Percentiles rank a stretch among this genome's conserved stretches.
Evolutionary conservation across 2,329 filamentous ascomycete species (phyloP).

Genomic region (Lachnum nothofagi): DNA sequence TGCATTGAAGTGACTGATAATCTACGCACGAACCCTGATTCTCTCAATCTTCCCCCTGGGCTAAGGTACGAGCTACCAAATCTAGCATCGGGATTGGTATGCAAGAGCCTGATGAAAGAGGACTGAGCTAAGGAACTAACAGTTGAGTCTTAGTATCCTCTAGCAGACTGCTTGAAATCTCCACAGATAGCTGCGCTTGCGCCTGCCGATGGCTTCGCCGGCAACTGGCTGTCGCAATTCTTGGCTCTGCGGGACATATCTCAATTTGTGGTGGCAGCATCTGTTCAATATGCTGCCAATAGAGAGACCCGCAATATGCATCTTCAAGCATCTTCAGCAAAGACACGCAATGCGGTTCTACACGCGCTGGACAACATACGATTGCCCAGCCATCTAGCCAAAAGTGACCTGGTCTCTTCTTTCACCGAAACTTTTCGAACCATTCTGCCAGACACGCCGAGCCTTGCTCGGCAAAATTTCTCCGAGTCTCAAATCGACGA

Average conservation of each 20-base stretch:
- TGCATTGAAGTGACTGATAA: slow-evolving; percentile 36
- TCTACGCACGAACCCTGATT: slow-evolving; percentile 35
- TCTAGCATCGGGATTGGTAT: slow-evolving; percentile 36
- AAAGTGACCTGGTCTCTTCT: slow-evolving; percentile 33
- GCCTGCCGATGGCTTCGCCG: slow-evolving; percentile 27
- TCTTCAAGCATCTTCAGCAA: slow-evolving; percentile 33
- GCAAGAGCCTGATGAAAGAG: not conserved
- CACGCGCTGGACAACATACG: slow-evolving; percentile 34
- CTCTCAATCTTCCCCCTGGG: slow-evolving; percentile 32
- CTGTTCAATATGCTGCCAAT: slow-evolving; percentile 36
- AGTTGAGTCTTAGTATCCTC: slow-evolving; percentile 33
- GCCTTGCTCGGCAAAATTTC: slow-evolving; percentile 26
- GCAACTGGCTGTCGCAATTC: slow-evolving; percentile 37
- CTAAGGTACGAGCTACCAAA: slow-evolving; percentile 36
- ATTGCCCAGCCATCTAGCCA: slow-evolving; percentile 34
- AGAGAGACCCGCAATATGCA: slow-evolving; percentile 33
- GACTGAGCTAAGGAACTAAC: not conserved
- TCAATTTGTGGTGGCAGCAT: slow-evolving; percentile 37
- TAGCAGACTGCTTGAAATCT: slow-evolving; percentile 34
- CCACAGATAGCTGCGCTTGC: slow-evolving; percentile 35
- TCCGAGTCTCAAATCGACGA: slow-evolving; percentile 31
- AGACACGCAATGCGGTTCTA: slow-evolving; percentile 37
- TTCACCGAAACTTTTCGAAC: slow-evolving; percentile 36
- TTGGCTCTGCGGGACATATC: slow-evolving; percentile 38
- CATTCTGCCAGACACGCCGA: slow-evolving; percentile 37